Percentiles rank a stretch among this genome's conserved stretches.
phyloP scores from a whole-genome alignment of 257 asterid species.

The Forsythia suspensa region DNA sequence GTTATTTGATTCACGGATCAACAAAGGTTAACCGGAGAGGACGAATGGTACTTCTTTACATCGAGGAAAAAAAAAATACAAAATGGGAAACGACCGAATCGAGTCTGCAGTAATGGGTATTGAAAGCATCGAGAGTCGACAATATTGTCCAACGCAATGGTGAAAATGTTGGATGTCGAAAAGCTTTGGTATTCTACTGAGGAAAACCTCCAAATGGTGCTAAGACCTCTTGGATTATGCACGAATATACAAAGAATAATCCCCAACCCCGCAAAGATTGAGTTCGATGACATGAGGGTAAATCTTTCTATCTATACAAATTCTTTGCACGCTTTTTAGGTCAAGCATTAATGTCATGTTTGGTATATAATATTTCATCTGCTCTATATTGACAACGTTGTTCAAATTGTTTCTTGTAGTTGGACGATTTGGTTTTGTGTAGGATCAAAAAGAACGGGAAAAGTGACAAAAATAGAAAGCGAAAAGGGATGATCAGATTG shows the following conservation, averaged over 20 bases:
- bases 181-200: constrained; percentile 20
- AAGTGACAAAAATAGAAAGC: not conserved
- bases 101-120: constrained; percentile 16
- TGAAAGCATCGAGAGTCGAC: constrained; percentile 32
- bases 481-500: not conserved
- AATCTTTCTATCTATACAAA: not conserved
- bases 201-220: constrained; percentile 25
- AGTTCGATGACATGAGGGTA: constrained; percentile 26
- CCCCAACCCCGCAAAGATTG: not conserved
- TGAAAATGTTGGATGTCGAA: constrained; percentile 14
- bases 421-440: constrained; percentile 31
- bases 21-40: not conserved
- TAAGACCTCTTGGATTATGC: constrained; percentile 33
- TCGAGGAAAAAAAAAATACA: not conserved
- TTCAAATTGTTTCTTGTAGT: constrained; percentile 12
- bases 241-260: constrained; percentile 17
- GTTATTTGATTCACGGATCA: not conserved
- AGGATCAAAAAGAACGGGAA: constrained; percentile 15
- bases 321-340: no score
- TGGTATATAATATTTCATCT: no score
- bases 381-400: no score
- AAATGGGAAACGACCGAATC: constrained; percentile 19
- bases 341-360: no score
- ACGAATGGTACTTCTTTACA: constrained; percentile 24
- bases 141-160: not conserved